These are phyloP conservation scores for Colletotrichum sp. DNA, from an alignment of 2,329 filamentous ascomycete genomes.

Conservation along the genomic window DNA sequence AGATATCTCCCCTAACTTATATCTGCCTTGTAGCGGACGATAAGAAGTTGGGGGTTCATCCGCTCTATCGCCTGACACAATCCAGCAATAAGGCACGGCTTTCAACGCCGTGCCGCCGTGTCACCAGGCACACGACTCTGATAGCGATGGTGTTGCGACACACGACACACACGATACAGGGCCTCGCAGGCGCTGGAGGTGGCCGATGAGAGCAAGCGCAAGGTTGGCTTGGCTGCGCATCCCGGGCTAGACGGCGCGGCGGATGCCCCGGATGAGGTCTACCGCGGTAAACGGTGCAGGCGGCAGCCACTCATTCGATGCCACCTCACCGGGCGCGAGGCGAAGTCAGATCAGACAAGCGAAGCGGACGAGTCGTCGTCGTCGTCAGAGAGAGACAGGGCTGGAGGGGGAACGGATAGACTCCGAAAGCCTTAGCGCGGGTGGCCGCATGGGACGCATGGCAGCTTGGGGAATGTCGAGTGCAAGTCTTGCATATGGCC, in stretches of 20 bases:
- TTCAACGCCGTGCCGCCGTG: not conserved
- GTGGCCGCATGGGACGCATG: conserved; percentile 4
- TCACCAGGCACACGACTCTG: not conserved
- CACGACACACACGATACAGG: not conserved
- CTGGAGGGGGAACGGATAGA: not conserved
- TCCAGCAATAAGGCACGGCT: not conserved
- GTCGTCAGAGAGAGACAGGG: not conserved
- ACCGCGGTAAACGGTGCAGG: not conserved
- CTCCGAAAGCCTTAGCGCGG: conserved; percentile 6
- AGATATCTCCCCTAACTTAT: not conserved
- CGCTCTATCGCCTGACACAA: not conserved
- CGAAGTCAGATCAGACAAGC: not conserved
- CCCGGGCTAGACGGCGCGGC: not conserved
- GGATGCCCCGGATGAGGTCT: conserved; percentile 11
- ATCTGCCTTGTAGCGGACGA: not conserved
- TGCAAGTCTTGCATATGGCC: conserved; percentile 19
- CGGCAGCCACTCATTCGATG: conserved; percentile 2
- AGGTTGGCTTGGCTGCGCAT: not conserved
- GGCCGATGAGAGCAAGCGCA: not conserved
- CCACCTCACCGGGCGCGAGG: conserved; percentile 3
- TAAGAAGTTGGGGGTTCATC: not conserved
- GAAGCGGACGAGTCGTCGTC: not conserved
- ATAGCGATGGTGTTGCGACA: not conserved
- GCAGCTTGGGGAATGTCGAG: conserved; percentile 17
- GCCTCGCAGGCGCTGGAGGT: not conserved